Evolutionary conservation across 1,139 yeast species (phyloP), one percentile per base, ranked within the genome.

Genomic region (Lipomyces yarrowii): DNA sequence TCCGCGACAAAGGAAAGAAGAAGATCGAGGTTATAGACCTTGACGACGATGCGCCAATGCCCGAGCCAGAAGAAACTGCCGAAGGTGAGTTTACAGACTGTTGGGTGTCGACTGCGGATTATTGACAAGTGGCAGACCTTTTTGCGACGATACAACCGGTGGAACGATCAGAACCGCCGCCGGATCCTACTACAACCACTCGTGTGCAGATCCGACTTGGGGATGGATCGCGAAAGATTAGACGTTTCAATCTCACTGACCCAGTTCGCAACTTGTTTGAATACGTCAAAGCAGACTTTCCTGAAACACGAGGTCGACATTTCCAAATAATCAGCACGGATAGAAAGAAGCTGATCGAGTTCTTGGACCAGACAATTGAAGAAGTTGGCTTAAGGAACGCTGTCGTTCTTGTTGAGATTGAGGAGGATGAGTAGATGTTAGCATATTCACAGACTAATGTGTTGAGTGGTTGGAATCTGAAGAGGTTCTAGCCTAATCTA

Each of bases 131-230:
- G 56, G 70, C 65, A 13, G 81, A 79, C 61, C 64, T 72, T 2
- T 84, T 86, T 70, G 83, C 82, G 7, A 64, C 77, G 0, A 86
- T 88, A 23, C 65, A 73, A 26, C 82, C 94, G 0, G 72, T 75
- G 0, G 81, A 82, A 48, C 87, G 87, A 66, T 78, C 79, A 0
- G 97, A 90, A 71, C 92, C 94, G 0, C 80, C 86, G 0, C 77
- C 77, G 2, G 81, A 83, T n/a, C 83, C 87, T 0, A 82, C 83
- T 2, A 77, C 83, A 0, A 83, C 86, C 0, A 91, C 98, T 0
- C 81, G 99, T 72, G 84, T 96, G 32, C 99, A 94, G 77, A 83
- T 96, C 26, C 83, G 98, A 67, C 85, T 91, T 56, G 96, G 96
- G 21, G 92, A 89, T 73, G 98, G 98, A 30, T 84, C 88, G 64